Percentiles rank a stretch among this genome's conserved stretches.
These are phyloP conservation scores for Aspergillus sp. DNA, from an alignment of 2,329 filamentous ascomycete genomes.

Conservation along the genomic window DNA sequence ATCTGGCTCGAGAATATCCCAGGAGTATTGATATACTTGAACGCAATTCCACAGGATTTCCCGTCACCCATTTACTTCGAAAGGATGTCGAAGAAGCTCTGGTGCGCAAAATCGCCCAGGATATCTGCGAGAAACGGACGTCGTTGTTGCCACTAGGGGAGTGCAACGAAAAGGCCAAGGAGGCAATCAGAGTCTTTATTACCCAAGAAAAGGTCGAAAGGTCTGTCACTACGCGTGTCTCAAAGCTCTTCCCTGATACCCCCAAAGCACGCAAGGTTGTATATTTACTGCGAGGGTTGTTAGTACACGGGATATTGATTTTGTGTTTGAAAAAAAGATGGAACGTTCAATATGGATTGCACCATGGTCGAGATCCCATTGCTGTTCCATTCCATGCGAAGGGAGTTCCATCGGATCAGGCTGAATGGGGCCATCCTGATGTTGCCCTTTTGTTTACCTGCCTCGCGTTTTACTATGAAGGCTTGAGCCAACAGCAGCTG, in stretches of 20 bases:
- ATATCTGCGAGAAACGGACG: constrained; percentile 38
- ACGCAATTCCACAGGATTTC: constrained; percentile 47
- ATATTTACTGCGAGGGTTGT: constrained; percentile 62
- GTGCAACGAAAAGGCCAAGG: constrained; percentile 14
- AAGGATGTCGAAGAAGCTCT: constrained; percentile 49
- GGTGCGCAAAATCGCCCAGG: constrained; percentile 38
- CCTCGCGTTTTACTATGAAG: constrained; percentile 66
- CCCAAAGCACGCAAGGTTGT: constrained; percentile 35
- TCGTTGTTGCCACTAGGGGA: constrained; percentile 27
- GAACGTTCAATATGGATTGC: constrained; percentile 66
- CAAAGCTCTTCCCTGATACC: constrained; percentile 33
- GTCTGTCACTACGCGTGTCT: constrained; percentile 20
- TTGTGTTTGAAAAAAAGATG: constrained; percentile 63
- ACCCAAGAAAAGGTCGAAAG: constrained; percentile 23
- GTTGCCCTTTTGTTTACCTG: constrained; percentile 65
- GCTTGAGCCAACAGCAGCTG: constrained; percentile 52
- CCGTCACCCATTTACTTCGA: constrained; percentile 57
- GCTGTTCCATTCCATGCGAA: constrained; percentile 69
- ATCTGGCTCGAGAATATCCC: constrained; percentile 42
- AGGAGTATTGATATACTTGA: constrained; percentile 52
- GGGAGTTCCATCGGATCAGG: constrained; percentile 60
- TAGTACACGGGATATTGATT: constrained; percentile 60
- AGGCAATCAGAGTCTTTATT: constrained; percentile 35
- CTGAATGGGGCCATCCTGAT: constrained; percentile 69
- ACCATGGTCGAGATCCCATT: constrained; percentile 46